phyloP scores from a whole-genome alignment of 305 asterid genomes.

The Fraxinus xanthoxyloides region DNA sequence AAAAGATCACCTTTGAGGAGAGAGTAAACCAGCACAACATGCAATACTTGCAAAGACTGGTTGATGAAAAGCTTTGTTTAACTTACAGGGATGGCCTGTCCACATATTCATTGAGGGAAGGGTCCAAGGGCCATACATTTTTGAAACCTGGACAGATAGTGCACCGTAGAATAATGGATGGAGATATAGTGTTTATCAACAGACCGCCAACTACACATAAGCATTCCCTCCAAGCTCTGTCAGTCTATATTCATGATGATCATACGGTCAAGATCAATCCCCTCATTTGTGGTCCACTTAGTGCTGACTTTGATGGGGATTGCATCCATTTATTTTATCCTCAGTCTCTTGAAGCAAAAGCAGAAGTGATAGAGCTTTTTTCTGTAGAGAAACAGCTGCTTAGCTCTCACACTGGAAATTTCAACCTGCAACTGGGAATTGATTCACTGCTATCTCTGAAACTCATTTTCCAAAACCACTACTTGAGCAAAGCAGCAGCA shows the following conservation, averaged over 20 bases:
- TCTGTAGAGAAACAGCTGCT: slow-evolving; percentile 91
- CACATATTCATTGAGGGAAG: slow-evolving; percentile 83
- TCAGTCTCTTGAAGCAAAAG: slow-evolving; percentile 91
- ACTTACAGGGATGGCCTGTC: slow-evolving; percentile 78
- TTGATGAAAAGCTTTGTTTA: slow-evolving; percentile 80
- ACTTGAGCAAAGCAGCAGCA: slow-evolving; percentile 48
- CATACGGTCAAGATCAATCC: slow-evolving; percentile 96
- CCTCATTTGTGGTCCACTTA: slow-evolving; percentile 84
- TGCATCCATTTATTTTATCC: slow-evolving; percentile 94
- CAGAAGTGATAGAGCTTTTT: slow-evolving; percentile 93
- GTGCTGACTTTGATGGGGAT: slow-evolving; percentile 98
- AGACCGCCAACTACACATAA: slow-evolving; percentile 98
- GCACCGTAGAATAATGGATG: slow-evolving; percentile 90
- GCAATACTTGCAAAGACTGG: slow-evolving; percentile 73
- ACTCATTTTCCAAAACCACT: slow-evolving; percentile 48
- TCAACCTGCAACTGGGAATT: slow-evolving; percentile 77
- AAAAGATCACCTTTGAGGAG: slow-evolving; percentile 87
- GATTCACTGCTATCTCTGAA: slow-evolving; percentile 82
- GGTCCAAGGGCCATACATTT: slow-evolving; percentile 92
- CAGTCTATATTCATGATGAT: slow-evolving; percentile 82
- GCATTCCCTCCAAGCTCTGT: slow-evolving; percentile 87
- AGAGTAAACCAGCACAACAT: slow-evolving; percentile 79
- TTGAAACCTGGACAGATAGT: slow-evolving; percentile 89
- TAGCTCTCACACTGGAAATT: slow-evolving; percentile 97
- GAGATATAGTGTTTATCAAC: slow-evolving; percentile 86